Percentiles rank a stretch among this genome's conserved stretches.
Evolutionary conservation across 495 filamentous ascomycete genomes (phyloP).

Genomic region (Lasiosphaeria miniovina): DNA sequence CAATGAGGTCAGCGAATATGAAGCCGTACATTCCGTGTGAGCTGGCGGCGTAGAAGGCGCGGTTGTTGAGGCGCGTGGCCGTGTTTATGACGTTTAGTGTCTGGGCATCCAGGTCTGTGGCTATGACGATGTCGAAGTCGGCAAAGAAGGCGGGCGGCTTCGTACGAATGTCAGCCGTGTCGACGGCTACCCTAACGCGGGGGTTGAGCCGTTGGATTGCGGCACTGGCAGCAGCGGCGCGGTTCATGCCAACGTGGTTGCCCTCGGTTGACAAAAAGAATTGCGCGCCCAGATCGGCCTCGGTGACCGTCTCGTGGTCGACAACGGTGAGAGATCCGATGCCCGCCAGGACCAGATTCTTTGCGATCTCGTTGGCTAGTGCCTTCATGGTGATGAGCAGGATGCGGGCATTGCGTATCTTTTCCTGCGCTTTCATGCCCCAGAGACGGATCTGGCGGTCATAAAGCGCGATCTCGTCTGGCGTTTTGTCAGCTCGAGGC

Average conservation of each 20-base stretch:
- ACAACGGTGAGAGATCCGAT: constrained; percentile 88
- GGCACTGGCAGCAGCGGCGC: constrained; percentile 77
- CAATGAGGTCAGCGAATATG: constrained; percentile 87
- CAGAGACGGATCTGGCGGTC: constrained; percentile 98
- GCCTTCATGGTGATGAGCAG: constrained; percentile 84
- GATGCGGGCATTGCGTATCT: constrained; percentile 85
- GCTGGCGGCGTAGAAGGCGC: constrained; percentile 84
- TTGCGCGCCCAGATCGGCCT: constrained; percentile 80
- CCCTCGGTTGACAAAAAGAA: constrained; percentile 75
- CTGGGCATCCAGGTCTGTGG: constrained; percentile 77
- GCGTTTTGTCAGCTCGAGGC: not conserved
- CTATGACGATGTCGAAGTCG: constrained; percentile 81
- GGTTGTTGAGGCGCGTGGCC: constrained; percentile 67
- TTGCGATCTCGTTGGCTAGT: constrained; percentile 92
- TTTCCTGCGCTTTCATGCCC: constrained; percentile 90
- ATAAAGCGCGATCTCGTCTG: constrained; percentile 96
- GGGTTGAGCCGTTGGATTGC: constrained; percentile 85
- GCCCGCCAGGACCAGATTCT: constrained; percentile 94
- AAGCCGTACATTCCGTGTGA: constrained; percentile 92
- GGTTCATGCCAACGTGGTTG: constrained; percentile 71
- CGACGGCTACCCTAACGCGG: constrained; percentile 71
- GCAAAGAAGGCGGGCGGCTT: constrained; percentile 70
- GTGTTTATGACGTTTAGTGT: constrained; percentile 77
- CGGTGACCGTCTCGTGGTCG: constrained; percentile 73
- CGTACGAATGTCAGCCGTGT: constrained; percentile 58